phyloP scores from a whole-genome alignment of 2,329 filamentous ascomycete genomes.

The Tolypocladium tundrense region DNA sequence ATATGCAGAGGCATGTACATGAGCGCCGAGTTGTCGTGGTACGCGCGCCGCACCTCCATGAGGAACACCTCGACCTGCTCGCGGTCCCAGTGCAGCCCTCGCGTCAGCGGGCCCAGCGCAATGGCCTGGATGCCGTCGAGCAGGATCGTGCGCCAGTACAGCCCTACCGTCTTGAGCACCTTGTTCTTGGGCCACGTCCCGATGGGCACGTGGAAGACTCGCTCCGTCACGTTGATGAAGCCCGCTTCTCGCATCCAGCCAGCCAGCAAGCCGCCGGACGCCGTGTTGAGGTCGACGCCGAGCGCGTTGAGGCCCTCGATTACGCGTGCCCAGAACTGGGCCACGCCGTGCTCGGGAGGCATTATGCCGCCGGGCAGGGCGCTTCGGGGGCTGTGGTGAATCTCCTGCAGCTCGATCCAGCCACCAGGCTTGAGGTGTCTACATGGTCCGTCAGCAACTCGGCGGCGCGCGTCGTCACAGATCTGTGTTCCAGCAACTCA shows the following conservation, averaged over 20 bases:
- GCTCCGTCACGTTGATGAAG: slow-evolving; percentile 40
- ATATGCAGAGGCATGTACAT: slow-evolving; percentile 47
- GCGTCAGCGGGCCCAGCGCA: slow-evolving; percentile 39
- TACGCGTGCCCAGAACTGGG: slow-evolving; percentile 36
- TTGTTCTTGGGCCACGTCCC: slow-evolving; percentile 44
- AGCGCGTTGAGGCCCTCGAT: slow-evolving; percentile 30
- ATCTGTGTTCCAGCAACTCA: slow-evolving; percentile 17
- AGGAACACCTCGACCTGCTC: slow-evolving; percentile 39
- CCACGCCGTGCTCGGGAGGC: slow-evolving; percentile 27
- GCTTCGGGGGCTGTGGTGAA: slow-evolving; percentile 37
- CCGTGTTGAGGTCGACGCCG: slow-evolving; percentile 36
- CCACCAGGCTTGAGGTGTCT: slow-evolving; percentile 43
- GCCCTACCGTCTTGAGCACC: slow-evolving; percentile 38
- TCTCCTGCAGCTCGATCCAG: slow-evolving; percentile 46
- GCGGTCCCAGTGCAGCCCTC: slow-evolving; percentile 35
- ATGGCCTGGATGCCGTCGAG: slow-evolving; percentile 41
- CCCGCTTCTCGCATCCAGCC: slow-evolving; percentile 38
- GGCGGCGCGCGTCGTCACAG: background rate
- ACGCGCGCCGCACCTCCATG: slow-evolving; percentile 36
- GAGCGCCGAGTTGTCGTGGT: slow-evolving; percentile 31
- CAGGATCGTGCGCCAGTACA: slow-evolving; percentile 40
- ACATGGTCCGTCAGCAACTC: background rate
- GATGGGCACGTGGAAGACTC: slow-evolving; percentile 40
- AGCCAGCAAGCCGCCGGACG: slow-evolving; percentile 29
- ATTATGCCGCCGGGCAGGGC: slow-evolving; percentile 28